Base-by-base conservation (phyloP, 2,329 filamentous ascomycete species). In the Colletotrichum tropicicola region DNA sequence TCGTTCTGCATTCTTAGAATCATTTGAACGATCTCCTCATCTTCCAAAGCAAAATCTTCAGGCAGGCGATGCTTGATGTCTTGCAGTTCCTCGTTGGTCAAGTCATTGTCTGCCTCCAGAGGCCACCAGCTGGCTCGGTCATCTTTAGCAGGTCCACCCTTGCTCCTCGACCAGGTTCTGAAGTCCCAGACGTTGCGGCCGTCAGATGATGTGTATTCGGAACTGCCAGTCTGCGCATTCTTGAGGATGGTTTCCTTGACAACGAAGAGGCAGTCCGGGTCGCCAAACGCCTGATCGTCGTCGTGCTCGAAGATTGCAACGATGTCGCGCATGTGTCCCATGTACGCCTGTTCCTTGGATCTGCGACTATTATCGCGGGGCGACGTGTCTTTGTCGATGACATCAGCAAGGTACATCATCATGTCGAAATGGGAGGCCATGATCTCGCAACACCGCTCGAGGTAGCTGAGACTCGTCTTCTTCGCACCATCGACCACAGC, bases 401-500 rank as follows among this genome's bases (percentile, higher is more conserved):
- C 13, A 2, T 54, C 25, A 10, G 52, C 48, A 17, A 62, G 59
- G 48, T 66, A 72, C 60, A 70, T 66, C 48, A 70, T 53, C 15
- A 64, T 39, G 56, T 72, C 69, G 45, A 70, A 70, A 5, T 68
- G 58, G 8, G 64, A 68, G 23, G 67, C 65, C 21, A 71, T 9
- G 7, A 59, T 53, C 19, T 55, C 41, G 10, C 48, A 49, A n/a
- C 67, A 63, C 2, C 35, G 59, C 1, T 41, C 25, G 2, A 68
- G 32, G 17, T 44, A 28, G 3, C 19, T 13, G 9, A 39, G 41
- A 28, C 17, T n/a, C 30, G 39, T 39, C 17, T 17, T 15, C 13
- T 6, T 21, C 30, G 32, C 25, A 3, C 8, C 6, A 21, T 5
- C 6, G 6, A 17, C 25, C 3, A 65, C 15, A 4, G 5, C 19